These are phyloP conservation scores for Cadophora malorum DNA, from an alignment of 2,329 filamentous ascomycete genomes.

Conservation along the genomic window DNA sequence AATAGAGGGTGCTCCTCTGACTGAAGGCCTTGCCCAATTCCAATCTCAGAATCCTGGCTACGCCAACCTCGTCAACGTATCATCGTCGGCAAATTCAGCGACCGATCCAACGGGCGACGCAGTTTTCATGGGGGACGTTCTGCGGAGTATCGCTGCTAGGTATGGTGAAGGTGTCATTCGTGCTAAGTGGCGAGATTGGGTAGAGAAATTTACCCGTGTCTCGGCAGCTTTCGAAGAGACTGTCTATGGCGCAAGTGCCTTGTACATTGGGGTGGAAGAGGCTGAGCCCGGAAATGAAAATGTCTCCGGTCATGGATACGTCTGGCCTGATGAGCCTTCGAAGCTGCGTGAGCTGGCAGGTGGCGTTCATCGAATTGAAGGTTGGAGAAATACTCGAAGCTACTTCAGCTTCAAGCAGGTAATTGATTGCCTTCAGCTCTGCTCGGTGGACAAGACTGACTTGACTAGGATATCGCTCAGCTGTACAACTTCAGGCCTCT, in stretches of 20 bases:
- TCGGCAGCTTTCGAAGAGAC: constrained; percentile 94
- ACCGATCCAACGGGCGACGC: constrained; percentile 76
- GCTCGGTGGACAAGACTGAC: constrained; percentile 37
- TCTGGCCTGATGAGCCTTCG: constrained; percentile 84
- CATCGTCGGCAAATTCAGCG: constrained; percentile 40
- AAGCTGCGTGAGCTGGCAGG: constrained; percentile 88
- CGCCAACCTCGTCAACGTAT: constrained; percentile 56
- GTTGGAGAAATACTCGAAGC: constrained; percentile 93
- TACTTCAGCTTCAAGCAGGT: constrained; percentile 96
- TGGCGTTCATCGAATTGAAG: constrained; percentile 91
- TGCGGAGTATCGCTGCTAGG: constrained; percentile 81
- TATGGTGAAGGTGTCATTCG: constrained; percentile 90
- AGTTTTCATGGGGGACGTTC: constrained; percentile 86
- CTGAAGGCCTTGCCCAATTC: constrained; percentile 87
- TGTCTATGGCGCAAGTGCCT: constrained; percentile 89
- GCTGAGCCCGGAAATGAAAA: constrained; percentile 62
- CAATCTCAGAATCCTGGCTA: constrained; percentile 75
- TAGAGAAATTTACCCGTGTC: constrained; percentile 91
- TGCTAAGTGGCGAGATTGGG: constrained; percentile 92
- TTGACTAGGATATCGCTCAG: constrained; percentile 65
- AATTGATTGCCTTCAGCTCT: constrained; percentile 43
- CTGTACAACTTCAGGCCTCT: constrained; percentile 70
- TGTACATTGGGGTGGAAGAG: constrained; percentile 84
- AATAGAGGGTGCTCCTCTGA: constrained; percentile 80
- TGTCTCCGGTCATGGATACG: constrained; percentile 86